These are phyloP conservation scores for Bjerkandera adusta DNA, from an alignment of 1,284 basidiomycete species.

Conservation along the genomic window DNA sequence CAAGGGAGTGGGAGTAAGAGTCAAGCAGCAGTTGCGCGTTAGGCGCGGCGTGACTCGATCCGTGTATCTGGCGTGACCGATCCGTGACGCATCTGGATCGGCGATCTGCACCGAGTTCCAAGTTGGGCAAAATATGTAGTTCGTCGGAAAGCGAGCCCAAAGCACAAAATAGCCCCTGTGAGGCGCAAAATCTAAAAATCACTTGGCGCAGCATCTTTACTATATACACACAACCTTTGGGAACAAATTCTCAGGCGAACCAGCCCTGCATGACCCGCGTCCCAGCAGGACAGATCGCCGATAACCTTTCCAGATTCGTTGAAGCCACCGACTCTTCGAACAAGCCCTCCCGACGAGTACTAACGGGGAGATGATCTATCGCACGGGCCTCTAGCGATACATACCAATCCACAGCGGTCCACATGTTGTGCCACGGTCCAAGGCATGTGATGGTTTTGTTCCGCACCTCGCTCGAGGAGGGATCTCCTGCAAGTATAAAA, in stretches of 20 bases:
- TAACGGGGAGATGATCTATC: background rate
- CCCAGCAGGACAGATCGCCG: too few relatives aligned
- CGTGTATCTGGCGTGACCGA: slow-evolving; percentile 1
- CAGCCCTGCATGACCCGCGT: too few relatives aligned
- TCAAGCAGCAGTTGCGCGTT: background rate
- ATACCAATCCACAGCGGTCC: slow-evolving; percentile 1
- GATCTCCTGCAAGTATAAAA: too few relatives aligned
- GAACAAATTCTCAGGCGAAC: background rate
- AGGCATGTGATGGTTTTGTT: too few relatives aligned
- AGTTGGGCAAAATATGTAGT: slow-evolving; percentile 3
- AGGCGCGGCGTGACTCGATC: slow-evolving; percentile 7
- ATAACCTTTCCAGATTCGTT: slow-evolving; percentile 8
- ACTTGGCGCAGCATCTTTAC: too few relatives aligned
- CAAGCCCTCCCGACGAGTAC: background rate
- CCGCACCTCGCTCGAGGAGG: too few relatives aligned
- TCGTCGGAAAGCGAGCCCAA: background rate
- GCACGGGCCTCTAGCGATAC: background rate
- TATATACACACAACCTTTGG: too few relatives aligned
- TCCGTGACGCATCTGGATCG: background rate
- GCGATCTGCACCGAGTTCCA: slow-evolving; percentile 3
- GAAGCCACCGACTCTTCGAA: slow-evolving; percentile 1
- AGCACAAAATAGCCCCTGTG: too few relatives aligned
- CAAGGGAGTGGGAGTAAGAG: too few relatives aligned
- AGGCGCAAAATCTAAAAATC: too few relatives aligned
- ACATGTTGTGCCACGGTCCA: too few relatives aligned